Evolutionary conservation across 164 flowering plant species (phyloP), one percentile per base, ranked within the genome.

Genomic region (Aristolochia californica): DNA sequence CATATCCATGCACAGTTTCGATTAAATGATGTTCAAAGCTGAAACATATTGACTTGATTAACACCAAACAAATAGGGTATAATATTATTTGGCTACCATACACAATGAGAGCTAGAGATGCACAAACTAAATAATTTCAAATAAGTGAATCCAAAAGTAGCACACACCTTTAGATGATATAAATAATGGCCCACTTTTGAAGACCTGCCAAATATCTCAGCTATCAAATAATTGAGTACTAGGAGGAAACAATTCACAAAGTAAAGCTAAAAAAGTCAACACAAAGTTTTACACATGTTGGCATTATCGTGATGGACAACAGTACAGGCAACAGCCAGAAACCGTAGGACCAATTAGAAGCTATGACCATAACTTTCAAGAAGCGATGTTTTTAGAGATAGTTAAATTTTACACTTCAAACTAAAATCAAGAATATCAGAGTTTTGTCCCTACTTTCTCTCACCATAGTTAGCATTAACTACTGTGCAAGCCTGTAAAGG

Each of bases 161-260:
- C 24, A 52, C 77, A 61, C 52, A 77, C 85, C 88, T 81, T 78
- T 85, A 40, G 93, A 83, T 55, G 93, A 81, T 60, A 85, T 58
- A 70, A 71, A 76, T 34, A 85, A 78, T 40, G 88, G 82, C 34
- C 93, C 93, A 53, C 87, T 85, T 77, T 85, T 85, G 74, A 81
- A 83, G 61, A 83, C 80, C 93, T 85, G 81, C 63, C 62, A 57
- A 21, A 24, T 51, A 13, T 14, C 27, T 20, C 40, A 56, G 54
- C 27, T 11, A 23, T 8, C 13, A 22, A 47, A 47, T 4, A 47
- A 16, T 17, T 47, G 50, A 47, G 18, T 4, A 8, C 22, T 17
- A 16, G 7, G 16, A 47, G 18, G 18, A n/a, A 17, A 4, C 20
- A 17, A 2, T 4, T 47, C 18, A 47, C 50, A 47, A 47, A 47